Evolutionary conservation across 1,284 basidiomycete species (phyloP).

Genomic region (Trichosporon inkin): DNA sequence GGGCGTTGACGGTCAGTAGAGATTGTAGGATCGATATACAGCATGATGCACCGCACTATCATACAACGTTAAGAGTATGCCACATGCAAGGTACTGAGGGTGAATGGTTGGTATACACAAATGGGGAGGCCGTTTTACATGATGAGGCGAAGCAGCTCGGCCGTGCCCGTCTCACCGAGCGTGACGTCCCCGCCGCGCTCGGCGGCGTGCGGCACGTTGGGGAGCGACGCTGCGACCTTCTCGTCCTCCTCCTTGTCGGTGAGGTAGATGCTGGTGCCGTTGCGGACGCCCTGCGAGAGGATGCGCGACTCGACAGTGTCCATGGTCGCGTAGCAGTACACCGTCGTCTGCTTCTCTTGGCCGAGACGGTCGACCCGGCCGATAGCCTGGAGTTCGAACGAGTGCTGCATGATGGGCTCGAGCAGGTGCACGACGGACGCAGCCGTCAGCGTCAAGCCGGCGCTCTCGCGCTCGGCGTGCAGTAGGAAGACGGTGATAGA

Average conservation of each 20-base stretch:
- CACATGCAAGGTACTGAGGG: neutral
- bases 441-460: conserved; percentile 48
- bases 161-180: conserved; percentile 12
- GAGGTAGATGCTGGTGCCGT: conserved; percentile 46
- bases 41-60: conserved; percentile 6
- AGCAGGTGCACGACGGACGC: conserved; percentile 49
- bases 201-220: conserved; percentile 42
- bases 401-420: conserved; percentile 48
- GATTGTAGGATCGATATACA: conserved; percentile 8
- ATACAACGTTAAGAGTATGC: neutral
- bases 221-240: conserved; percentile 30
- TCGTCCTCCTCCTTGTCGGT: conserved; percentile 32
- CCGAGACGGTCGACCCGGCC: conserved; percentile 32
- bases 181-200: conserved; percentile 42
- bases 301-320: conserved; percentile 48
- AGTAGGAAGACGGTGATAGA: conserved; percentile 46
- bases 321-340: conserved; percentile 47
- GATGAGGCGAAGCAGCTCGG: neutral
- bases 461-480: conserved; percentile 48
- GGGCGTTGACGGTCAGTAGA: conserved; percentile 5
- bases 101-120: neutral
- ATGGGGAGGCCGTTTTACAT: neutral
- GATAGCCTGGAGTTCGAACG: conserved; percentile 48
- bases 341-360: conserved; percentile 43
- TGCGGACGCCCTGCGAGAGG: conserved; percentile 43